These are phyloP conservation scores for Moniliophthora roreri DNA, from an alignment of 1,284 basidiomycete species.

Conservation along the genomic window DNA sequence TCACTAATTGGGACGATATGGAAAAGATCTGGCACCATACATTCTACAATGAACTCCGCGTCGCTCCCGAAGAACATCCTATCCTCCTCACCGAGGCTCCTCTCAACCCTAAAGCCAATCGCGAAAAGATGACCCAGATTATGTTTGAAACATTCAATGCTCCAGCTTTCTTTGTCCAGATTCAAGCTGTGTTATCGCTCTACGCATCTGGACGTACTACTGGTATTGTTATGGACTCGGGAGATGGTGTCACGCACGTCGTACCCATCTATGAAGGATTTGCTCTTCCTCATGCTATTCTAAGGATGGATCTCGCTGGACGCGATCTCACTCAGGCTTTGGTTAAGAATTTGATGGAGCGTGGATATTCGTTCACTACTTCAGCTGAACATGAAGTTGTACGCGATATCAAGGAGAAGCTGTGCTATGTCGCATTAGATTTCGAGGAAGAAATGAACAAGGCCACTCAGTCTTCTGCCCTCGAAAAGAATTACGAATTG, in stretches of 20 bases:
- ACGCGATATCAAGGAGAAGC: slow-evolving; percentile 14
- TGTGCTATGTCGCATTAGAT: slow-evolving; percentile 15
- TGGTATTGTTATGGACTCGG: slow-evolving; percentile 14
- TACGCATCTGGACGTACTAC: slow-evolving; percentile 16
- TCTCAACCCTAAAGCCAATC: slow-evolving; percentile 14
- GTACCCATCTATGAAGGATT: slow-evolving; percentile 16
- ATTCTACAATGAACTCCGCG: slow-evolving; percentile 16
- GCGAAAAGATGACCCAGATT: slow-evolving; percentile 16
- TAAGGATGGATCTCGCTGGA: slow-evolving; percentile 13
- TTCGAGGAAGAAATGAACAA: slow-evolving; percentile 12
- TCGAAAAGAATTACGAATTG: slow-evolving; percentile 15
- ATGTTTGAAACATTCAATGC: slow-evolving; percentile 17
- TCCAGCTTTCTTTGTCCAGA: slow-evolving; percentile 14
- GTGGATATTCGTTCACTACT: slow-evolving; percentile 11
- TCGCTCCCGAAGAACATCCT: slow-evolving; percentile 15
- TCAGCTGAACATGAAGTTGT: slow-evolving; percentile 12
- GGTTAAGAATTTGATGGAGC: slow-evolving; percentile 13
- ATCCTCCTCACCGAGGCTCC: slow-evolving; percentile 15
- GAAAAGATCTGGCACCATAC: slow-evolving; percentile 17
- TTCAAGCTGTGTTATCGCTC: slow-evolving; percentile 13
- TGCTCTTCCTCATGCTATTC: slow-evolving; percentile 13
- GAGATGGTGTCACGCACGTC: slow-evolving; percentile 14
- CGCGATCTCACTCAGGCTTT: slow-evolving; percentile 10
- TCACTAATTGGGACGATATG: slow-evolving; percentile 18
- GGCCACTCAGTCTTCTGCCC: slow-evolving; percentile 9